phyloP scores from a whole-genome alignment of 208 protist genomes.

The Herpetomonas samuelpessoai region DNA sequence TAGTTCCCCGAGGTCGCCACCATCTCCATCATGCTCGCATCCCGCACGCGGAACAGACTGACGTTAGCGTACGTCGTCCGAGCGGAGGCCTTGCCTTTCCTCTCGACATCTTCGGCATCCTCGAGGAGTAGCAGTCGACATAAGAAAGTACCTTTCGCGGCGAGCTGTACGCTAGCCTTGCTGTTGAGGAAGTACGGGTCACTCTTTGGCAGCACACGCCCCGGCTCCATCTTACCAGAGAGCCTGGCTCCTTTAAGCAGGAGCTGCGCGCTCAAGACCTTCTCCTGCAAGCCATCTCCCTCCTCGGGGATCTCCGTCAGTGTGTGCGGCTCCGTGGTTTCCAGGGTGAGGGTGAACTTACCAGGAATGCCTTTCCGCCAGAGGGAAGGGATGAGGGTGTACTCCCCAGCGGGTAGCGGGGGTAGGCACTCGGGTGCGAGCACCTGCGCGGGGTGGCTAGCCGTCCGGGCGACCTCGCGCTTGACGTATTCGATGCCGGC shows the following conservation, averaged over 20 bases:
- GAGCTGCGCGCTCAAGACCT: constrained; percentile 32
- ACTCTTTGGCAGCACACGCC: constrained; percentile 11
- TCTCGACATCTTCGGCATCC: constrained; percentile 30
- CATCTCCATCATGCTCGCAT: constrained; percentile 50
- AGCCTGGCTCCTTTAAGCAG: constrained; percentile 6
- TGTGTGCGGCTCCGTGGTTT: constrained; percentile 33
- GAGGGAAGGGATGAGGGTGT: constrained; percentile 57
- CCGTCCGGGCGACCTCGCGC: constrained; percentile 16
- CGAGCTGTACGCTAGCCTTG: constrained; percentile 37
- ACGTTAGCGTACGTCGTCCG: constrained; percentile 33
- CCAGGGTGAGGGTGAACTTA: constrained; percentile 28
- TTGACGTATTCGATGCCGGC: constrained; percentile 42
- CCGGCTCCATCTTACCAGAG: not conserved
- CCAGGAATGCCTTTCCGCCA: constrained; percentile 61
- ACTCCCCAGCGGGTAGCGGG: constrained; percentile 64
- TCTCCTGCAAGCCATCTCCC: constrained; percentile 46
- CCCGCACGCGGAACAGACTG: constrained; percentile 46
- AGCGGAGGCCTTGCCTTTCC: constrained; percentile 15
- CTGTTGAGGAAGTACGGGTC: constrained; percentile 63
- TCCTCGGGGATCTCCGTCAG: constrained; percentile 31
- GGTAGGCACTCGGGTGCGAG: constrained; percentile 17
- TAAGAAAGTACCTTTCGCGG: constrained; percentile 26
- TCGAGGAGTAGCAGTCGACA: constrained; percentile 55
- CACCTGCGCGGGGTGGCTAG: constrained; percentile 7
- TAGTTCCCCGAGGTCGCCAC: constrained; percentile 52